These are phyloP conservation scores for Lachancea dasiensis DNA, from an alignment of 805 yeast species.

Conservation along the genomic window DNA sequence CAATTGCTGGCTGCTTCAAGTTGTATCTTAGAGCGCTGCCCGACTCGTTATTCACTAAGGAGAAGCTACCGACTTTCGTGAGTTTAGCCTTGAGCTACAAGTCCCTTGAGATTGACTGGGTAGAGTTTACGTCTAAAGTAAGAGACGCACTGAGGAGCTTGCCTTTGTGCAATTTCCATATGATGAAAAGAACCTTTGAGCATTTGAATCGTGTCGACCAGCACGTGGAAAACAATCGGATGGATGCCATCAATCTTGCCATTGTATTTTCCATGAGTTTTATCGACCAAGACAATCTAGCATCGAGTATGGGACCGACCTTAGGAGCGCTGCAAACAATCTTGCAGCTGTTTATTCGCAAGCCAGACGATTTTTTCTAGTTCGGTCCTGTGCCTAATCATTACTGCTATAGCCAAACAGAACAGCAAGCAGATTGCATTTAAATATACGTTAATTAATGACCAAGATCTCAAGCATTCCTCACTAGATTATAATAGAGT, in stretches of 20 bases:
- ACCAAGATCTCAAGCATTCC: background rate
- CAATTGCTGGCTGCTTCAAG: constrained; percentile 84
- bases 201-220: constrained; percentile 68
- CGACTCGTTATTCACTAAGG: constrained; percentile 69
- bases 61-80: constrained; percentile 55
- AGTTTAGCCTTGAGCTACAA: constrained; percentile 25
- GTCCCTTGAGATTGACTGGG: constrained; percentile 17
- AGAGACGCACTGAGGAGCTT: constrained; percentile 36
- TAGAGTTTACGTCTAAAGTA: constrained; percentile 27
- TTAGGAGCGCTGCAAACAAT: constrained; percentile 50
- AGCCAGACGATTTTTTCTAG: constrained; percentile 33
- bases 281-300: constrained; percentile 39
- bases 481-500: constrained; percentile 2
- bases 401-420: too few relatives aligned
- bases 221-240: constrained; percentile 64
- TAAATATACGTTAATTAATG: constrained; percentile 5
- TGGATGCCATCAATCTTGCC: constrained; percentile 86
- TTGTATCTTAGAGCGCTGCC: constrained; percentile 80
- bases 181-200: constrained; percentile 57
- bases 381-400: too few relatives aligned
- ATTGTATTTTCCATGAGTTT: constrained; percentile 77
- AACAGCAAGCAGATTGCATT: constrained; percentile 6
- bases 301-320: constrained; percentile 42
- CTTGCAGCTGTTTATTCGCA: constrained; percentile 42
- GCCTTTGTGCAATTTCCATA: constrained; percentile 61